Evolutionary conservation across 306 rosid species (phyloP).

Genomic region (Sphenostylis stenocarpa): DNA sequence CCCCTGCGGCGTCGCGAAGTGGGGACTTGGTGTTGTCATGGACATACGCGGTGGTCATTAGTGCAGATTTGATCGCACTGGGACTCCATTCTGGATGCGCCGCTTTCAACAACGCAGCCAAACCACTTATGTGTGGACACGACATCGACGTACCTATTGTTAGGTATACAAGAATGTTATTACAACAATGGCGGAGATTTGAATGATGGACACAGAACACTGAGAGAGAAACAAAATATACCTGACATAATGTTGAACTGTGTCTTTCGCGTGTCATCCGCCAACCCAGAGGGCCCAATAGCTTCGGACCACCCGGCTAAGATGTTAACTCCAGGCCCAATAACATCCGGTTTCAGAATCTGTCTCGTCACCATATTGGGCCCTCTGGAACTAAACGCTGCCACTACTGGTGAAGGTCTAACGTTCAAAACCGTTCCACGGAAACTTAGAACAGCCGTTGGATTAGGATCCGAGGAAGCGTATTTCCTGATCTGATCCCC

Average conservation of each 20-base stretch:
- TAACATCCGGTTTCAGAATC: conserved; percentile 81
- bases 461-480: conserved; percentile 47
- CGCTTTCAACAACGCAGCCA: conserved; percentile 85
- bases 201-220: not conserved
- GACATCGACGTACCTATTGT: conserved; percentile 97
- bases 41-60: conserved; percentile 82
- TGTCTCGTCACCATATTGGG: conserved; percentile 81
- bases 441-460: conserved; percentile 71
- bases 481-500: conserved; percentile 73
- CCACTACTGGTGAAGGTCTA: conserved; percentile 85
- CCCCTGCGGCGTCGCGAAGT: conserved; percentile 65
- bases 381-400: conserved; percentile 92
- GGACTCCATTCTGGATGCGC: conserved; percentile 98
- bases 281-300: conserved; percentile 79
- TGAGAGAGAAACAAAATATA: conserved; percentile 15
- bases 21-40: conserved; percentile 75
- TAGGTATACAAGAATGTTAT: too few species aligned
- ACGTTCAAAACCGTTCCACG: conserved; percentile 84
- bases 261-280: conserved; percentile 56
- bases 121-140: conserved; percentile 93
- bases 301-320: conserved; percentile 79
- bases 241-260: conserved; percentile 95
- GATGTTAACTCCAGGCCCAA: conserved; percentile 91
- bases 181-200: not conserved
- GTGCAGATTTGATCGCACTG: conserved; percentile 87